A percentile compares a stretch with the other conserved stretches of the same genome.
phyloP scores from a whole-genome alignment of 331 rosid genomes.

The Quercus tomentella region DNA sequence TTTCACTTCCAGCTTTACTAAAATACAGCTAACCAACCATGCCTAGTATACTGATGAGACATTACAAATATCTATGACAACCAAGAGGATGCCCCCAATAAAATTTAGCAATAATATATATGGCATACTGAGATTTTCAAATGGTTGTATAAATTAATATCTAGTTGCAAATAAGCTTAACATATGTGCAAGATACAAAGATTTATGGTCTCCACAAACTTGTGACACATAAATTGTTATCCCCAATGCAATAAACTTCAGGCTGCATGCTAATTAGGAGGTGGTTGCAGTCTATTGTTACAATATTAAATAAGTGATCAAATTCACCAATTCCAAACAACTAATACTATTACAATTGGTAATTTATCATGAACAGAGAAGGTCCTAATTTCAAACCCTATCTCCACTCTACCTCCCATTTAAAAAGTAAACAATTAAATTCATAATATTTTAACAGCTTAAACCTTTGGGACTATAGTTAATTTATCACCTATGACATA shows the following conservation, averaged over 20 bases:
- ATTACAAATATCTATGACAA: background rate
- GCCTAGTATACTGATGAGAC: background rate
- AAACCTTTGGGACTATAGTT: too few species aligned
- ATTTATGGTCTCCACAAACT: background rate
- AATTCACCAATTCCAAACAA: too few species aligned
- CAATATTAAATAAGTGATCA: too few species aligned
- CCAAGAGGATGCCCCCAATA: background rate
- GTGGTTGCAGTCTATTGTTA: background rate
- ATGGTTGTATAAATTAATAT: background rate
- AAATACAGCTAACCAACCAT: background rate
- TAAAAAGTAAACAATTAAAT: too few species aligned
- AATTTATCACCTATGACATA: too few species aligned
- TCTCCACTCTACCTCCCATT: too few species aligned
- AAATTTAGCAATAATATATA: background rate
- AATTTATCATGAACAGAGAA: too few species aligned
- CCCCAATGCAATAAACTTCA: background rate
- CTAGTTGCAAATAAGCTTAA: background rate
- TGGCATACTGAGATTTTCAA: background rate
- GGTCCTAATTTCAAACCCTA: too few species aligned
- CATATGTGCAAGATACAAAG: background rate
- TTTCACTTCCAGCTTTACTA: background rate
- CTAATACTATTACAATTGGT: too few species aligned
- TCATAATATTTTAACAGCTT: too few species aligned
- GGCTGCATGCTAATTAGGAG: background rate
- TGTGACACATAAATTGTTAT: background rate